Evolutionary conservation across 768 basidiomycete species (phyloP).

Genomic region (Tephrocybe sp.): DNA sequence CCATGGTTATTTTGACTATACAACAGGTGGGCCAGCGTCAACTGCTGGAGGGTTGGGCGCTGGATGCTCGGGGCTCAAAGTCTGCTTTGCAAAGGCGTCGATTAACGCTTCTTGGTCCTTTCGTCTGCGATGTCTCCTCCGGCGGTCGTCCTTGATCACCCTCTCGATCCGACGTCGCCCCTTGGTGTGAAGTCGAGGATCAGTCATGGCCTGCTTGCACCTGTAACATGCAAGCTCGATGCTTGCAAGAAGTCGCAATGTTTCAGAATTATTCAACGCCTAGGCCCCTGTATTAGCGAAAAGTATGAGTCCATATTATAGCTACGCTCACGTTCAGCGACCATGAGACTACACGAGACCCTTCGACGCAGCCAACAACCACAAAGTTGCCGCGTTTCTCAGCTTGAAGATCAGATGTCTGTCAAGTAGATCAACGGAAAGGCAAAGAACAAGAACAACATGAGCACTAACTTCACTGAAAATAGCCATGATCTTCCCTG

Average conservation of each 20-base stretch:
- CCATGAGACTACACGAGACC: conserved; percentile 75
- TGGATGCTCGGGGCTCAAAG: conserved; percentile 29
- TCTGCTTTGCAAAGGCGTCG: conserved; percentile 69
- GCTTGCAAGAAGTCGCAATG: conserved; percentile 75
- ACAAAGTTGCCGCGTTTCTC: conserved; percentile 89
- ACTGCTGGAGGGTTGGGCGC: conserved; percentile 7
- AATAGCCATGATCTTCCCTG: conserved; percentile 64
- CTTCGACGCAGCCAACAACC: conserved; percentile 77
- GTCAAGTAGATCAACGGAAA: not conserved
- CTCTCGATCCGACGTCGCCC: conserved; percentile 71
- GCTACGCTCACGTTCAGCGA: conserved; percentile 64
- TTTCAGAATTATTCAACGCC: conserved; percentile 83
- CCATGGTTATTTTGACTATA: conserved; percentile 13
- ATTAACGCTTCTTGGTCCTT: conserved; percentile 84
- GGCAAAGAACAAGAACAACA: not conserved
- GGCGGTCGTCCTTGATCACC: conserved; percentile 82
- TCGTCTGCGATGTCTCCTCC: conserved; percentile 75
- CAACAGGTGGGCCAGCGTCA: conserved; percentile 23
- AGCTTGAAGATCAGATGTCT: conserved; percentile 74
- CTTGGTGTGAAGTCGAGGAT: conserved; percentile 65
- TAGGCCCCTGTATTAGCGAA: conserved; percentile 26
- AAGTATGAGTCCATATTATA: conserved; percentile 1
- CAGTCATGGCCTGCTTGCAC: conserved; percentile 64
- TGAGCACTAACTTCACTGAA: conserved; percentile 61
- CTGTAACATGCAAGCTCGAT: conserved; percentile 84